Evolutionary conservation across 345 rosid species (phyloP).

Genomic region (Citrus trifoliata): DNA sequence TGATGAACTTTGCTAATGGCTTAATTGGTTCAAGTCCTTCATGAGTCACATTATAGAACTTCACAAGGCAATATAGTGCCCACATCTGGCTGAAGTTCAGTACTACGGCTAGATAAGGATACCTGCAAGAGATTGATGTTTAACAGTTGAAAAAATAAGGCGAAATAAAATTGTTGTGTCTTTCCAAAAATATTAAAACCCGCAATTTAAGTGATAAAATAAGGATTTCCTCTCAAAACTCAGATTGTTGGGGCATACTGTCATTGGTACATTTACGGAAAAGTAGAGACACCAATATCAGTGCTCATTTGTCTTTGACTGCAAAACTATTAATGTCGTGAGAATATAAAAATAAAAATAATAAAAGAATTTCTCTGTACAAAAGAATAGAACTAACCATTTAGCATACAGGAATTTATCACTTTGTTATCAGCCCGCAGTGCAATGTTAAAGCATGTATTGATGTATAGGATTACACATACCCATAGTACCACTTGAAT

Average conservation of each 20-base stretch:
- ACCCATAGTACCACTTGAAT: constrained; percentile 90
- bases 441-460: background rate
- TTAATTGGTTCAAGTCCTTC: constrained; percentile 71
- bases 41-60: constrained; percentile 77
- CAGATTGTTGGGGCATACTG: background rate
- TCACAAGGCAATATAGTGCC: constrained; percentile 86
- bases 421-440: background rate
- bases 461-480: constrained; percentile 14
- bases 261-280: background rate
- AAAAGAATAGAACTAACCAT: background rate
- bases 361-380: background rate
- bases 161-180: background rate
- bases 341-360: background rate
- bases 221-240: background rate
- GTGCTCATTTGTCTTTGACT: background rate
- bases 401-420: background rate
- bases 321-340: background rate
- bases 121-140: constrained; percentile 36
- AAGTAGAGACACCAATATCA: background rate
- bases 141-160: background rate
- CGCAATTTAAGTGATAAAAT: background rate
- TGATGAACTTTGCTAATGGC: constrained; percentile 82
- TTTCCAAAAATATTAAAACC: background rate
- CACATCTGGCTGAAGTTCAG: constrained; percentile 96
- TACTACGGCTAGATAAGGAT: constrained; percentile 68